Percentiles rank a stretch among this genome's conserved stretches.
Evolutionary conservation across 2,329 filamentous ascomycete genomes (phyloP).

Genomic region (Emergomyces pasteurianus): DNA sequence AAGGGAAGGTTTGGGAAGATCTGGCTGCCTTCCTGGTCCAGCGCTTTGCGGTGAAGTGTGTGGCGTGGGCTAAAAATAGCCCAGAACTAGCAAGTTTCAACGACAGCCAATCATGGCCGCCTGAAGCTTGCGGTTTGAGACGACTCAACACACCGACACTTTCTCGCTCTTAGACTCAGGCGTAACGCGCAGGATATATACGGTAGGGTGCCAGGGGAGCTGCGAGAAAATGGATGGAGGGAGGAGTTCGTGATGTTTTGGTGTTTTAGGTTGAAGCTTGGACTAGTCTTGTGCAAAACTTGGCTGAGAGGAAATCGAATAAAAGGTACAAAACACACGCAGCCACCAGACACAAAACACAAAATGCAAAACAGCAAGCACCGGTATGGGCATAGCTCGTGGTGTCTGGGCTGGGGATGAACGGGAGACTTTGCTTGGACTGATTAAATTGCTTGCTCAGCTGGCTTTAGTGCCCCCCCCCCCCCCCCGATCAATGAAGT

Average conservation of each 20-base stretch:
- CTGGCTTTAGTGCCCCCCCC: neutral
- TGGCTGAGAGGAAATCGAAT: neutral
- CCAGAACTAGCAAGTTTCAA: neutral
- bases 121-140: neutral
- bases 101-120: neutral
- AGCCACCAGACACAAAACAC: neutral
- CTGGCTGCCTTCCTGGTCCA: neutral
- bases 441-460: neutral
- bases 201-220: neutral
- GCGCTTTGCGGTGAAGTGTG: neutral
- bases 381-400: neutral
- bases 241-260: neutral
- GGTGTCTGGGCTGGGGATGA: neutral
- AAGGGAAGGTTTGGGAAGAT: neutral
- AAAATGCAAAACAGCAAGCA: neutral
- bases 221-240: neutral
- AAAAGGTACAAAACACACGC: neutral
- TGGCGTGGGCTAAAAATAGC: neutral
- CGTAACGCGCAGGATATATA: neutral
- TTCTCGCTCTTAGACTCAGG: neutral
- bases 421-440: neutral
- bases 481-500: no score
- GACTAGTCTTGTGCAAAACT: neutral
- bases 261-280: neutral
- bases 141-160: neutral